Evolutionary conservation across 2,329 filamentous ascomycete genomes (phyloP).

Genomic region (Epichloe uncinata): DNA sequence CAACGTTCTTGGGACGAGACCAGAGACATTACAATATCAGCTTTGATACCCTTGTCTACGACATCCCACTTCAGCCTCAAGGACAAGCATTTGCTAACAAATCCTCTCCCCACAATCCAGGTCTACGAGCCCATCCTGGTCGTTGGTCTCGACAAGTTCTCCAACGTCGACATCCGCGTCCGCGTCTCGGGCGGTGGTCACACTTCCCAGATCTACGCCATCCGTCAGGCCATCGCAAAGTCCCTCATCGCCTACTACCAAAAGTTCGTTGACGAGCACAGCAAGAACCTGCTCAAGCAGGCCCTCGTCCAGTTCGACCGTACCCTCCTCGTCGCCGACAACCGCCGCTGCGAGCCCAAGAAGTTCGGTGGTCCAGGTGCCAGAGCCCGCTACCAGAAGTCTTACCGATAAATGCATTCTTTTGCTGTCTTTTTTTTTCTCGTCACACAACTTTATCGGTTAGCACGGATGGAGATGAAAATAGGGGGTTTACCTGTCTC

Average conservation of each 20-base stretch:
- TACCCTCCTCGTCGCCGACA: slow-evolving; percentile 96
- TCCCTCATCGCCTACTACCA: slow-evolving; percentile 73
- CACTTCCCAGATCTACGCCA: slow-evolving; percentile 93
- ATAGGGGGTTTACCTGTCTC: background rate
- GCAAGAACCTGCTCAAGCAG: slow-evolving; percentile 99
- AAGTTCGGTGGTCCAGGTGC: slow-evolving; percentile 92
- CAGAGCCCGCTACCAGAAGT: slow-evolving; percentile 96
- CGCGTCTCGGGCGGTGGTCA: slow-evolving; percentile 95
- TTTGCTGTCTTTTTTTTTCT: background rate
- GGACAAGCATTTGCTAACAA: background rate
- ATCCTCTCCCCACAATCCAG: slow-evolving; percentile 23
- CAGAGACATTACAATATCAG: background rate
- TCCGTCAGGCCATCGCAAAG: slow-evolving; percentile 98
- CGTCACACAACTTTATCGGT: slow-evolving; percentile 1
- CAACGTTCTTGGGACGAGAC: background rate
- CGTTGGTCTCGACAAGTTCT: slow-evolving; percentile 94
- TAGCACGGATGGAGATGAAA: background rate
- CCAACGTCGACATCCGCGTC: slow-evolving; percentile 92
- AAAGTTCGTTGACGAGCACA: slow-evolving; percentile 99
- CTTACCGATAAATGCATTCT: slow-evolving; percentile 68
- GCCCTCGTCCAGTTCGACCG: slow-evolving; percentile 91
- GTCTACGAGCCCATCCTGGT: slow-evolving; percentile 99
- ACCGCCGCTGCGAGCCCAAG: slow-evolving; percentile 98
- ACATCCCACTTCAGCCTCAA: background rate
- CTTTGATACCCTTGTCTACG: too few species aligned